phyloP scores from a whole-genome alignment of 1,139 yeast species.

The Yamadazyma trypodendri region DNA sequence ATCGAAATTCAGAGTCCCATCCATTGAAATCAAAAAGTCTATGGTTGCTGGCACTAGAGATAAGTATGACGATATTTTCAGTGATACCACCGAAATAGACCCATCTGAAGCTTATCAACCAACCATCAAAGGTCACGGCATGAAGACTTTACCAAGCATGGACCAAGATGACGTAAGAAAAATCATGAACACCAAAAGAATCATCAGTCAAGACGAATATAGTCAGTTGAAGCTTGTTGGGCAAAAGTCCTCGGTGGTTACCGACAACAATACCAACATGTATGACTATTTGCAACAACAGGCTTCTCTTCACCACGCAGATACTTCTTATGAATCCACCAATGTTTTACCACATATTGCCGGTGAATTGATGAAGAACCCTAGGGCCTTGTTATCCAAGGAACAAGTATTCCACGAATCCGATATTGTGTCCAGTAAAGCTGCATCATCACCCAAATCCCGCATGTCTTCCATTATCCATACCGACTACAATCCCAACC shows the following conservation, averaged over 20 bases:
- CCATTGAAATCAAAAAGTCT: conserved; percentile 43
- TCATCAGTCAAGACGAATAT: conserved; percentile 45
- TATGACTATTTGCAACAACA: conserved; percentile 37
- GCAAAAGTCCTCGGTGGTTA: conserved; percentile 32
- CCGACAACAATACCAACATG: conserved; percentile 22
- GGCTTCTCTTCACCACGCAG: conserved; percentile 37
- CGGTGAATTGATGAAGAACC: conserved; percentile 34
- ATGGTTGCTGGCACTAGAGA: conserved; percentile 23
- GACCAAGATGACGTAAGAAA: conserved; percentile 48
- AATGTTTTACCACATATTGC: conserved; percentile 32
- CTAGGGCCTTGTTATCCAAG: conserved; percentile 30
- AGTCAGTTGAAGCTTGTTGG: conserved; percentile 35
- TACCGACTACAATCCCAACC: conserved; percentile 11
- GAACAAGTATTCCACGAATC: conserved; percentile 42
- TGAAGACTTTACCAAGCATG: conserved; percentile 48
- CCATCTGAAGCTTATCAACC: conserved; percentile 11
- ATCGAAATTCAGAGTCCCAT: conserved; percentile 44
- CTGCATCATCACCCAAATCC: conserved; percentile 14
- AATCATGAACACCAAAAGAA: conserved; percentile 39
- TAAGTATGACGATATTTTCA: conserved; percentile 44
- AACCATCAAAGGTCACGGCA: conserved; percentile 40
- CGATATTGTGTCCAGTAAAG: conserved; percentile 14
- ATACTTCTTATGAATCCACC: conserved; percentile 29
- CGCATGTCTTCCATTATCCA: conserved; percentile 18
- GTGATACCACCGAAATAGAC: conserved; percentile 23